Conservation (phyloP, 345 rosid genomes). For the Citrus sinensis region DNA sequence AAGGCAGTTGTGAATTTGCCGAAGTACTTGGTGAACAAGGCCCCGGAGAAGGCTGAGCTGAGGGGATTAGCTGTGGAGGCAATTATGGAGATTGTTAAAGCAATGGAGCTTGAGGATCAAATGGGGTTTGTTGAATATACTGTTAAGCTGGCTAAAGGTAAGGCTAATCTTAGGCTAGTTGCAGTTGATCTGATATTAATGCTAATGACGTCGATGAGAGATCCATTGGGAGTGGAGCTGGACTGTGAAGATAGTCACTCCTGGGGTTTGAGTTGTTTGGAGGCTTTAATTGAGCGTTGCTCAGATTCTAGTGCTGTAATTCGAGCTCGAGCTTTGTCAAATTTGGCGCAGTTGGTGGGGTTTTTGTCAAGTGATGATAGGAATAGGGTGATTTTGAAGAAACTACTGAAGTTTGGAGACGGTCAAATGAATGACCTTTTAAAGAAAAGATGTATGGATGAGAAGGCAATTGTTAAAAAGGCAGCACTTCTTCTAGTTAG, state of each 20-base stretch:
- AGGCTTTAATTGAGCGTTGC: conserved; percentile 69
- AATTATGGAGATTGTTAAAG: conserved; percentile 61
- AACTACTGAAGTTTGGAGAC: conserved; percentile 48
- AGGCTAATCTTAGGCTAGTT: conserved; percentile 59
- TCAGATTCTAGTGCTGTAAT: conserved; percentile 53
- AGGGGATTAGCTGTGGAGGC: conserved; percentile 84
- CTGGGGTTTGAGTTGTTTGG: conserved; percentile 63
- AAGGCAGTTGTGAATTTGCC: conserved; percentile 65
- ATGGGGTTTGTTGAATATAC: conserved; percentile 49
- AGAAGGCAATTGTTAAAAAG: conserved; percentile 81
- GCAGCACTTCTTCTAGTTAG: conserved; percentile 73
- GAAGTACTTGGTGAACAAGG: conserved; percentile 61
- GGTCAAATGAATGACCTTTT: conserved; percentile 48
- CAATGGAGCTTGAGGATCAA: conserved; percentile 54
- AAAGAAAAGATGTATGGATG: conserved; percentile 75
- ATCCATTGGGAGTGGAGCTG: conserved; percentile 37
- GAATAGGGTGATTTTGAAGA: conserved; percentile 44
- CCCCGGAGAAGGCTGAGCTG: conserved; percentile 87
- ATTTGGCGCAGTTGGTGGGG: conserved; percentile 75
- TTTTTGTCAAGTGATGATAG: conserved; percentile 44
- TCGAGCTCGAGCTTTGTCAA: conserved; percentile 83
- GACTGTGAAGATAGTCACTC: conserved; percentile 28
- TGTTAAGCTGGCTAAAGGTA: conserved; percentile 71
- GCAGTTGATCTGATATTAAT: conserved; percentile 76
- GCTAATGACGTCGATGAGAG: conserved; percentile 47